A percentile compares a stretch with the other conserved stretches of the same genome.
Evolutionary conservation across 257 asterid species (phyloP).

Genomic region (Solanum bulbocastanum): DNA sequence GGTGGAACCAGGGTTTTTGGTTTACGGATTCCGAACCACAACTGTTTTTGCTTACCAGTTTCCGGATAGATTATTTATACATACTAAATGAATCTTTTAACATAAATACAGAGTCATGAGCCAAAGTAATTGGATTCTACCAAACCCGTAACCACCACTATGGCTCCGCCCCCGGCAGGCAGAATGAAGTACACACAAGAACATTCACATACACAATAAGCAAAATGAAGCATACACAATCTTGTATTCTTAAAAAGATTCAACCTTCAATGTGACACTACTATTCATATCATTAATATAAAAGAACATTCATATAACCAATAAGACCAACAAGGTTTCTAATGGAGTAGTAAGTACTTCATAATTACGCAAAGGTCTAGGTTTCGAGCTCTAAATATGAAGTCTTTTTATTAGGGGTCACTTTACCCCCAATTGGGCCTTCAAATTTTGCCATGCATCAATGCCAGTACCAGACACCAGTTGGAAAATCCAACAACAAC

Average conservation of each 20-base stretch:
- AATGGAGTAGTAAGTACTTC: not conserved
- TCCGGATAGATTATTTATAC: too few species aligned
- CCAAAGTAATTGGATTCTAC: too few species aligned
- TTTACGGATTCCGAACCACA: too few species aligned
- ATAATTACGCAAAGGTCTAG: not conserved
- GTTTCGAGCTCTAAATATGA: not conserved
- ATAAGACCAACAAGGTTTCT: not conserved
- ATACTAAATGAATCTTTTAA: too few species aligned
- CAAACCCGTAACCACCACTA: too few species aligned
- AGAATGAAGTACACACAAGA: not conserved
- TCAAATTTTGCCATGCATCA: not conserved
- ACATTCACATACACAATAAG: not conserved
- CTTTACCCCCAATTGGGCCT: not conserved
- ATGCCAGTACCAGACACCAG: accelerated
- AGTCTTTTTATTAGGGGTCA: not conserved
- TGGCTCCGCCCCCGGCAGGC: too few species aligned
- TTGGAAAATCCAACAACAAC: not conserved
- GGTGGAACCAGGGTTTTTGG: too few species aligned
- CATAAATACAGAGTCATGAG: too few species aligned
- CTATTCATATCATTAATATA: not conserved
- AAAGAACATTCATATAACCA: not conserved
- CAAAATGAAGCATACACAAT: not conserved
- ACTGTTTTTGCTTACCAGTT: too few species aligned
- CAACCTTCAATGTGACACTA: not conserved
- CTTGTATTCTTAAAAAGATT: not conserved